A percentile compares a stretch with the other conserved stretches of the same genome.
These are phyloP conservation scores for Viola odorata DNA, from an alignment of 345 rosid genomes.

Conservation along the genomic window DNA sequence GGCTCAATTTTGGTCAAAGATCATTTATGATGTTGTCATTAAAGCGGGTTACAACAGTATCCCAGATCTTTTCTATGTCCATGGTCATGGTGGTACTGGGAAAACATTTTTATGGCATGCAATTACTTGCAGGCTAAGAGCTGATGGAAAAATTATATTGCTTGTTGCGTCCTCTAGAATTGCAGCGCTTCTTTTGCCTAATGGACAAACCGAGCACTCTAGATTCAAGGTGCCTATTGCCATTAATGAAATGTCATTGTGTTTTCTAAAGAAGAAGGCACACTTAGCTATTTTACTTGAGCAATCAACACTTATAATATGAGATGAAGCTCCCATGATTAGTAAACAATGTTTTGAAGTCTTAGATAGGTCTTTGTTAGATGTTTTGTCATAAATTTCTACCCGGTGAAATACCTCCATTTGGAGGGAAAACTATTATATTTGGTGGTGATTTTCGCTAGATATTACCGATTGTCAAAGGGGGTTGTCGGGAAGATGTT, in stretches of 20 bases:
- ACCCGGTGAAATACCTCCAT: not conserved
- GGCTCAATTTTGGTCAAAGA: too few species aligned
- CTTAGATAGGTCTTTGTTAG: not conserved
- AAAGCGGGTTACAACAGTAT: not conserved
- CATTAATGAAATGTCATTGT: not conserved
- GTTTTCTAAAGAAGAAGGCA: not conserved
- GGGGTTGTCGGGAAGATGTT: not conserved
- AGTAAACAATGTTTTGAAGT: not conserved
- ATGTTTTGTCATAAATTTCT: not conserved
- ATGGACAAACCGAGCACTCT: not conserved
- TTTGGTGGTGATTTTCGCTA: too few species aligned
- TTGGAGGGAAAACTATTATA: too few species aligned
- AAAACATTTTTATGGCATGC: not conserved
- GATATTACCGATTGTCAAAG: not conserved
- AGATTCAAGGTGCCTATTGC: conserved; percentile 4
- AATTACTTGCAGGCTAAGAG: not conserved
- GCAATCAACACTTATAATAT: not conserved
- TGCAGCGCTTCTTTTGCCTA: not conserved
- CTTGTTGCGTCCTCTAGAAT: not conserved
- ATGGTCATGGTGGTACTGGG: not conserved
- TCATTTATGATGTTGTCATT: not conserved
- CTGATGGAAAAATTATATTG: not conserved
- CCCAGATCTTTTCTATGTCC: not conserved
- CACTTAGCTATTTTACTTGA: not conserved
- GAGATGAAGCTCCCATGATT: not conserved